Conservation (phyloP, 108 stramenopile genomes). For the Schizochytrium sp. region DNA sequence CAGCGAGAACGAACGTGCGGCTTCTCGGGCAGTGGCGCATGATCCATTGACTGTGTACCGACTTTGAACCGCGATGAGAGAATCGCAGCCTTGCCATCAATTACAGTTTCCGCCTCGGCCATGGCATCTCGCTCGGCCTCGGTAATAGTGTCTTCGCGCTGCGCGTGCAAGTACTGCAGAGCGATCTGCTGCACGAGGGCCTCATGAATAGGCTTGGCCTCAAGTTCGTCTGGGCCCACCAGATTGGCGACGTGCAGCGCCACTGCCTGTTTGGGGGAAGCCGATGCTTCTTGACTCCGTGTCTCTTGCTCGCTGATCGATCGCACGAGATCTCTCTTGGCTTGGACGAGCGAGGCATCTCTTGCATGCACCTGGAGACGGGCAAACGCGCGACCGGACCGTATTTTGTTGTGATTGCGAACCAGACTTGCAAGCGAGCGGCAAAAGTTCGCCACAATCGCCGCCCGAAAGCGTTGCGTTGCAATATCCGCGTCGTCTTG, state of each 20-base stretch:
- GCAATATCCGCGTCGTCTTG: not conserved
- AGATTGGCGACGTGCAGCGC: not conserved
- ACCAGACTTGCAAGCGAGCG: not conserved
- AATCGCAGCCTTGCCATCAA: not conserved
- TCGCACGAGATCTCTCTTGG: not conserved
- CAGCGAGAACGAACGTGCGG: not conserved
- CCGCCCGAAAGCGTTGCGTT: not conserved
- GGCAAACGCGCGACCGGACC: not conserved
- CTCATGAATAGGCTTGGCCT: not conserved
- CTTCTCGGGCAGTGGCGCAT: not conserved
- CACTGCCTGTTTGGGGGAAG: not conserved
- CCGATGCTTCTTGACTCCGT: not conserved
- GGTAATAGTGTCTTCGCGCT: not conserved
- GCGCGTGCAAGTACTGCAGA: not conserved
- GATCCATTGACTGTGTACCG: not conserved
- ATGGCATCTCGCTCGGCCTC: not conserved
- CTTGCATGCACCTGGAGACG: not conserved
- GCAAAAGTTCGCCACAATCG: not conserved
- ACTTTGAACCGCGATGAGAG: not conserved
- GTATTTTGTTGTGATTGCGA: not conserved
- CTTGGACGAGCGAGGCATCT: not conserved
- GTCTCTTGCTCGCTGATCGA: not conserved
- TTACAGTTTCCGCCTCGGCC: not conserved
- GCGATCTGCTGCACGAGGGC: not conserved
- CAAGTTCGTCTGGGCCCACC: not conserved